Conservation (phyloP, 345 rosid species). For the Aquilaria yunnanensis region DNA sequence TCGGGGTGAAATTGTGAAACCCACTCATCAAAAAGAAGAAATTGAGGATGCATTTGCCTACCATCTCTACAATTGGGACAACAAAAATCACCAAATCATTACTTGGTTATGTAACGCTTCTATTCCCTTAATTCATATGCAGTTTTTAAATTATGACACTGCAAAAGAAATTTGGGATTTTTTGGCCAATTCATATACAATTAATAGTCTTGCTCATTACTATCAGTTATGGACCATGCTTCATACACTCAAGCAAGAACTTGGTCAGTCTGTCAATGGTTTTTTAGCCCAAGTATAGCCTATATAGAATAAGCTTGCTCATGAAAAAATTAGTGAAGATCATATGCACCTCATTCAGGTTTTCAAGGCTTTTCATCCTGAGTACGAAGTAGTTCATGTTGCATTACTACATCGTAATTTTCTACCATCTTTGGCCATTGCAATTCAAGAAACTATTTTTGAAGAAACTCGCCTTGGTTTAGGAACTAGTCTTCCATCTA, state of each 20-base stretch:
- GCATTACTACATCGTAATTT: background rate
- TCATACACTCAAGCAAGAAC: background rate
- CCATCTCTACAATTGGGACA: background rate
- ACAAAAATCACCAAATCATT: conserved; percentile 3
- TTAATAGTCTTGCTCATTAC: background rate
- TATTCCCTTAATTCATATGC: background rate
- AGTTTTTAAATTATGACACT: conserved; percentile 1
- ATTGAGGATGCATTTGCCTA: background rate
- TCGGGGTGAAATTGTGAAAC: too few relatives aligned
- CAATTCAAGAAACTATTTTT: background rate
- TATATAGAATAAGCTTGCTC: conserved; percentile 1
- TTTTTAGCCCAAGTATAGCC: conserved; percentile 9
- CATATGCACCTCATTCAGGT: conserved; percentile 13
- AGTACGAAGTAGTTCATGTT: background rate
- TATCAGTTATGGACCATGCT: background rate
- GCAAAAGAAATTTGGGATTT: conserved; percentile 4
- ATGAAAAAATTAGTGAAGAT: background rate
- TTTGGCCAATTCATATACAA: background rate
- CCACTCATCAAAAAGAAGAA: too few relatives aligned
- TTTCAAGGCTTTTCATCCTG: conserved; percentile 11
- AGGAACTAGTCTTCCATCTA: too few relatives aligned
- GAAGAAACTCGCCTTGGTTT: too few relatives aligned
- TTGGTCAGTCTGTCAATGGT: conserved; percentile 6
- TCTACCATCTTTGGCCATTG: background rate
- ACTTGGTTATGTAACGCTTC: background rate